Evolutionary conservation across 805 yeast species (phyloP).

Genomic region (Schizosaccharomyces octosporus): DNA sequence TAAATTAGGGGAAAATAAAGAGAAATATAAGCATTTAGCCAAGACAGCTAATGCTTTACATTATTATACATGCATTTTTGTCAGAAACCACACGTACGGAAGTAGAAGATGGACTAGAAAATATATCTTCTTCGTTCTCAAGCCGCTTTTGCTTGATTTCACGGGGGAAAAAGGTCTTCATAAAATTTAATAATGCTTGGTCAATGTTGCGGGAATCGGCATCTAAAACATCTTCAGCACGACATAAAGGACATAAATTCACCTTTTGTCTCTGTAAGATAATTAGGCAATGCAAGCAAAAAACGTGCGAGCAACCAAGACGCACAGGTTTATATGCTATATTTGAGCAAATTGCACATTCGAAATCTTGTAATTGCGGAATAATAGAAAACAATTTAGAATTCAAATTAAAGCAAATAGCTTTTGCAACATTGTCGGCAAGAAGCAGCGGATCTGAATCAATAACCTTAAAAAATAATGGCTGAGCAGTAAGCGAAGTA

Average conservation of each 20-base stretch:
- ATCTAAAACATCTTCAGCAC: slow-evolving; percentile 24
- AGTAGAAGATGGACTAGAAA: slow-evolving; percentile 5
- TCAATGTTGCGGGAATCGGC: slow-evolving; percentile 44
- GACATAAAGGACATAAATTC: slow-evolving; percentile 44
- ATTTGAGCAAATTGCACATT: slow-evolving; percentile 47
- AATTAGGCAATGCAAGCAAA: slow-evolving; percentile 49
- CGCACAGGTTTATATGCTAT: slow-evolving; percentile 52
- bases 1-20: too few relatives aligned
- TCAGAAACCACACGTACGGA: not conserved
- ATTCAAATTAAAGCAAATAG: slow-evolving; percentile 24
- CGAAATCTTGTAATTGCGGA: slow-evolving; percentile 55
- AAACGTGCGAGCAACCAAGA: slow-evolving; percentile 38
- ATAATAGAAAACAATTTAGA: slow-evolving; percentile 28
- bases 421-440: slow-evolving; percentile 24
- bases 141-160: slow-evolving; percentile 39
- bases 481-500: slow-evolving; percentile 19
- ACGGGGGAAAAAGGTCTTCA: slow-evolving; percentile 37
- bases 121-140: slow-evolving; percentile 26
- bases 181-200: slow-evolving; percentile 22
- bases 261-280: slow-evolving; percentile 35
- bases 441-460: slow-evolving; percentile 22
- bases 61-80: not conserved
- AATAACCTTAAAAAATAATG: slow-evolving; percentile 22
- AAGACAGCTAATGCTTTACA: not conserved
- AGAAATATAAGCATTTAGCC: too few relatives aligned